phyloP scores from a whole-genome alignment of 768 basidiomycete genomes.

The Amanita jacksonii region DNA sequence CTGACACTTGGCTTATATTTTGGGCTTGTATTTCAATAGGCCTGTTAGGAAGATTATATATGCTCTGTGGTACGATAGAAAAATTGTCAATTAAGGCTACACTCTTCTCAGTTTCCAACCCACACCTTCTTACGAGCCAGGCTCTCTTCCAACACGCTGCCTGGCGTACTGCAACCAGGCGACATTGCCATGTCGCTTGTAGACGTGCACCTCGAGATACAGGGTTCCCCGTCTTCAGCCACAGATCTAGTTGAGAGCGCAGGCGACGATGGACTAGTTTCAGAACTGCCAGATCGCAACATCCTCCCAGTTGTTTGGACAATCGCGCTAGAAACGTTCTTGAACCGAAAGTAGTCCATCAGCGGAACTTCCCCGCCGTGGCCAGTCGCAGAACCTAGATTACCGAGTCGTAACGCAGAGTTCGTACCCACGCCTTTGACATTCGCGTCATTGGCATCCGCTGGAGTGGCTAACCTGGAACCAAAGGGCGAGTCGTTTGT shows the following conservation, averaged over 20 bases:
- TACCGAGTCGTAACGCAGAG: conserved; percentile 2
- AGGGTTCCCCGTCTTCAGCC: neutral
- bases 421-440: conserved; percentile 8
- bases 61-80: neutral
- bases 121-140: conserved; percentile 2
- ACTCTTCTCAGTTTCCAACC: no score
- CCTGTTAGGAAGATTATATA: conserved; percentile 1
- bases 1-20: neutral
- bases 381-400: no score
- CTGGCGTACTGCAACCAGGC: neutral
- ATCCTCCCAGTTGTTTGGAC: neutral
- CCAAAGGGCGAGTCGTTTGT: conserved; percentile 34
- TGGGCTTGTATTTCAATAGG: neutral
- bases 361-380: neutral
- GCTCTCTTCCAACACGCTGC: neutral
- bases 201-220: neutral
- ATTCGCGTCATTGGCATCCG: conserved; percentile 15
- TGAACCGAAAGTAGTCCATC: conserved; percentile 5
- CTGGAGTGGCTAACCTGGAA: conserved; percentile 32
- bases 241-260: no score
- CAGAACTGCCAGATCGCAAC: neutral
- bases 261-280: no score
- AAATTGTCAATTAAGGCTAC: no score
- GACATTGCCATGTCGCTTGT: neutral
- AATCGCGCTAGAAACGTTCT: neutral